These are phyloP conservation scores for Juglanconis juglandina DNA, from an alignment of 2,329 filamentous ascomycete species.

Conservation along the genomic window DNA sequence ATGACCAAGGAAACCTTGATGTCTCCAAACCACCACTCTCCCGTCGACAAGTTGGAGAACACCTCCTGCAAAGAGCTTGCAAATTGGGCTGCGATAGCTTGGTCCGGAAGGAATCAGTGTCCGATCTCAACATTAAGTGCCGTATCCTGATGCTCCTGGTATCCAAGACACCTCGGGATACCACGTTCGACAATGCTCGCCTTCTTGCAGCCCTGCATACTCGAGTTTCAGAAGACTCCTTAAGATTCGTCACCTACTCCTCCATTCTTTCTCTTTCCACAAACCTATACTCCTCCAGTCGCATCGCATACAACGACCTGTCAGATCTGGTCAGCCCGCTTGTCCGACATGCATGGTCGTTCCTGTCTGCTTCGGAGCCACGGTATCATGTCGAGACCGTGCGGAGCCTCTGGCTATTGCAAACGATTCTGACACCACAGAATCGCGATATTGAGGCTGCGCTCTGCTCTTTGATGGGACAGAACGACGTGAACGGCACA, in stretches of 20 bases:
- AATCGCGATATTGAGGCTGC: constrained; percentile 78
- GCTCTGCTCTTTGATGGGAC: constrained; percentile 66
- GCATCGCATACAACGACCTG: constrained; percentile 50
- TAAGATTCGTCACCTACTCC: constrained; percentile 55
- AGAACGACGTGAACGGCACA: constrained; percentile 43
- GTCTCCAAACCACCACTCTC: constrained; percentile 57
- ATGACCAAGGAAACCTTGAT: constrained; percentile 68
- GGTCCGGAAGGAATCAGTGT: constrained; percentile 34
- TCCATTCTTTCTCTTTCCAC: constrained; percentile 57
- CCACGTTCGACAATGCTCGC: constrained; percentile 42
- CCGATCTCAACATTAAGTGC: constrained; percentile 54
- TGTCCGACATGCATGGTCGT: constrained; percentile 72
- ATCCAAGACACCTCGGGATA: constrained; percentile 46
- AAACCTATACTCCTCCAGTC: constrained; percentile 51
- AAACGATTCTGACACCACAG: constrained; percentile 63
- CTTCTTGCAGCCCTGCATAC: constrained; percentile 50
- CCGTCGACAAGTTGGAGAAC: constrained; percentile 52
- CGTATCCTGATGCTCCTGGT: constrained; percentile 58
- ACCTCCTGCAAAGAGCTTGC: constrained; percentile 61
- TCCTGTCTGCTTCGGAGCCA: constrained; percentile 75
- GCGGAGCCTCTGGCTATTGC: constrained; percentile 79
- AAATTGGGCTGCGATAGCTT: constrained; percentile 48
- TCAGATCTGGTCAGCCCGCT: constrained; percentile 65
- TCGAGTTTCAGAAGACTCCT: constrained; percentile 37
- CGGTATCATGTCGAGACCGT: constrained; percentile 95